Percentiles rank a stretch among this genome's conserved stretches.
Conservation (phyloP, 192 early-diverging fungal species). For the Backusella morwellensis region DNA sequence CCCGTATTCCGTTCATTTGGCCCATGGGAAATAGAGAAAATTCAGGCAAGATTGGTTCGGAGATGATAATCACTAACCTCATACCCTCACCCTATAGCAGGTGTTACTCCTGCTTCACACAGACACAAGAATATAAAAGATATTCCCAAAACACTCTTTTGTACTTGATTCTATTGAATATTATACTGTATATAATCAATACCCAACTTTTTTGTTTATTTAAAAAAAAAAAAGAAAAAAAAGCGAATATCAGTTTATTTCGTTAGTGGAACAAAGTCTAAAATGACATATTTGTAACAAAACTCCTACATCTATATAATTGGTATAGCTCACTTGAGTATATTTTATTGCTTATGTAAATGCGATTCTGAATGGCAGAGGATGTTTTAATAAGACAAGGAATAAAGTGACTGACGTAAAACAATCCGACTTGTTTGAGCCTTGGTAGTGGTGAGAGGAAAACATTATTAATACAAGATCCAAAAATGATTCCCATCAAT, state of each 20-base stretch:
- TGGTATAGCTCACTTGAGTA: no score
- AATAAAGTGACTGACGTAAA: not conserved
- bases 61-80: not conserved
- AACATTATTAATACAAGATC: not conserved
- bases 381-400: not conserved
- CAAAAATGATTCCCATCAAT: not conserved
- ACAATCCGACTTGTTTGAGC: no score
- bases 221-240: no score
- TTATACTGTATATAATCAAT: no score
- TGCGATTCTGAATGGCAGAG: no score
- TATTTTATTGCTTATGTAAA: no score
- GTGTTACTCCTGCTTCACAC: not conserved
- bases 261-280: no score
- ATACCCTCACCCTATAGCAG: not conserved
- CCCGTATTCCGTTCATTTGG: not conserved
- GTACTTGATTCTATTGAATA: not conserved
- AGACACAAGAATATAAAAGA: not conserved
- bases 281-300: no score
- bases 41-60: not conserved
- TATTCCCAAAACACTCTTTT: not conserved
- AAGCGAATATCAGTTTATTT: not conserved
- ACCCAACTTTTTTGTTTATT: no score
- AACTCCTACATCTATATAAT: no score
- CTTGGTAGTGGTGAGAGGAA: no score
- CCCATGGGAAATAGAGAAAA: not conserved